Percentiles rank a stretch among this genome's conserved stretches.
phyloP scores from a whole-genome alignment of 2,329 filamentous ascomycete genomes.

The Hymenoscyphus infarciens region DNA sequence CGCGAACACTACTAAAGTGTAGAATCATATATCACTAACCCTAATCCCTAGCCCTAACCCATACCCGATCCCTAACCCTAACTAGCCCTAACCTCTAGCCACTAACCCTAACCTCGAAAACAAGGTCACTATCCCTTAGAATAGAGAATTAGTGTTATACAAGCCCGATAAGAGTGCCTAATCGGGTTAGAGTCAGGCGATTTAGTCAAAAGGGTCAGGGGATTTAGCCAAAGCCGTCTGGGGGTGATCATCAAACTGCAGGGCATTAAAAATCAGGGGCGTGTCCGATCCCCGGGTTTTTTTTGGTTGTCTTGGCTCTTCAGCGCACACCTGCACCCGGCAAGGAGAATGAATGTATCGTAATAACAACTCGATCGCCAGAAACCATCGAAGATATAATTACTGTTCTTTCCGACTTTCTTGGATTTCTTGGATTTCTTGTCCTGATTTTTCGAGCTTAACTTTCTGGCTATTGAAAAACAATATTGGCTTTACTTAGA shows the following conservation, averaged over 20 bases:
- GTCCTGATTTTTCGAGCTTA: background rate
- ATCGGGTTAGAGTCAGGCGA: too few species aligned
- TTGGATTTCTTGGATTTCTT: background rate
- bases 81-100: too few species aligned
- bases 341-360: background rate
- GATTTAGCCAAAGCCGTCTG: too few species aligned
- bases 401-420: background rate
- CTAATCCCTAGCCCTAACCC: too few species aligned
- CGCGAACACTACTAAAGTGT: too few species aligned
- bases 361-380: background rate
- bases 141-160: too few species aligned
- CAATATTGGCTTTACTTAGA: background rate
- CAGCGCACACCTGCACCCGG: background rate
- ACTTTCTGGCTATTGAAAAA: background rate
- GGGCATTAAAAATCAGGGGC: constrained; percentile 6
- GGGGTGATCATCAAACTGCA: background rate
- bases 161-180: too few species aligned
- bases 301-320: background rate
- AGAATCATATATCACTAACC: too few species aligned
- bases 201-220: too few species aligned
- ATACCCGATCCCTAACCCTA: too few species aligned
- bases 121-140: too few species aligned
- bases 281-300: constrained; percentile 6
- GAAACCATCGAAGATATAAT: background rate
- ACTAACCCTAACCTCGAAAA: too few species aligned